Evolutionary conservation across 2,329 filamentous ascomycete genomes (phyloP).

Genomic region (Ceratocystis cacaofunesta): DNA sequence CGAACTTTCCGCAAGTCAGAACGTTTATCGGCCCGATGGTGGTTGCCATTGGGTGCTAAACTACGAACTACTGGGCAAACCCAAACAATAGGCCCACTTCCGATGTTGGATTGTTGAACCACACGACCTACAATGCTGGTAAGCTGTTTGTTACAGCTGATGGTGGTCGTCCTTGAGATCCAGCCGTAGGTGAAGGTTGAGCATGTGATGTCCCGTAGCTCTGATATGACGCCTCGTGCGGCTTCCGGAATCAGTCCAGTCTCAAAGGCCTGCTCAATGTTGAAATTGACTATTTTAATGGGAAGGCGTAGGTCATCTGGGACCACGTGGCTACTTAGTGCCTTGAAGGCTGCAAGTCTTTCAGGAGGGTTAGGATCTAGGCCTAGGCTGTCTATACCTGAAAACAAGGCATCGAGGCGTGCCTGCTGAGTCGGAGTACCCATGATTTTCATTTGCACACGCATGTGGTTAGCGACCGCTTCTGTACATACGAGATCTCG

Average conservation of each 20-base stretch:
- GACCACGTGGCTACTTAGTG: not conserved
- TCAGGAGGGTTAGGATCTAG: not conserved
- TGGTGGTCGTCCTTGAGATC: not conserved
- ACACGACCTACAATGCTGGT: constrained; percentile 1
- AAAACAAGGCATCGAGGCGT: not conserved
- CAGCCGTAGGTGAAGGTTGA: constrained; percentile 8
- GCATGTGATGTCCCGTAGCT: constrained; percentile 1
- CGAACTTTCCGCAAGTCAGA: not conserved
- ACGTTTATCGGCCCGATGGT: not conserved
- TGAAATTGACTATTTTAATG: not conserved
- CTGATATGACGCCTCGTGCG: not conserved
- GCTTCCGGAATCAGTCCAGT: not conserved
- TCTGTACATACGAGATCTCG: constrained; percentile 3
- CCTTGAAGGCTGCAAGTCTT: constrained; percentile 1
- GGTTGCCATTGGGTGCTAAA: constrained; percentile 1
- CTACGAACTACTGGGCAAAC: constrained; percentile 7
- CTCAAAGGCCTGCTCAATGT: constrained; percentile 3
- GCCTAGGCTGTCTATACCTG: not conserved
- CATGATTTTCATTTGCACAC: constrained; percentile 8
- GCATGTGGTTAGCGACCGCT: not conserved
- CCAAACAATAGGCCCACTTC: constrained; percentile 1
- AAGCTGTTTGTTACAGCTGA: constrained; percentile 7
- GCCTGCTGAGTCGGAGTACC: constrained; percentile 2
- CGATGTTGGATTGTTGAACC: not conserved
- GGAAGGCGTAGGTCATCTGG: not conserved